A percentile compares a stretch with the other conserved stretches of the same genome.
Conservation (phyloP, 2,329 filamentous ascomycete species). For the Ophiostoma quercus region DNA sequence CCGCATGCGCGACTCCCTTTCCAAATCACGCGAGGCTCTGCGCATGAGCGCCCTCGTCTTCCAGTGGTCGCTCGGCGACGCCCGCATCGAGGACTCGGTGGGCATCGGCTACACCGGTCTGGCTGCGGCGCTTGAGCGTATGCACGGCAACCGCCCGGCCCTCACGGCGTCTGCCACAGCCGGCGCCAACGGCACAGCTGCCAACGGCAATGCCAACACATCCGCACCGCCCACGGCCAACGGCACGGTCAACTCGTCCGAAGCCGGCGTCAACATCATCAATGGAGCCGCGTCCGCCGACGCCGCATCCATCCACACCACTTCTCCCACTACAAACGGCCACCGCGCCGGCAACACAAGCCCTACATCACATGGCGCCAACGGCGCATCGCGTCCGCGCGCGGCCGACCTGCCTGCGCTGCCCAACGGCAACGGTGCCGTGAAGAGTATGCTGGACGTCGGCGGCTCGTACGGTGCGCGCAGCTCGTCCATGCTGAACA, state of each 20-base stretch:
- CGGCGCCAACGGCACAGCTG: background rate
- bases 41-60: conserved; percentile 61
- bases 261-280: conserved; percentile 2
- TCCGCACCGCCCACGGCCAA: conserved; percentile 9
- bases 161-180: conserved; percentile 15
- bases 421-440: background rate
- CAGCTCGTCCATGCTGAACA: conserved; percentile 17
- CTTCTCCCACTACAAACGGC: background rate
- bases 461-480: conserved; percentile 14
- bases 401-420: background rate
- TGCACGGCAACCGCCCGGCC: conserved; percentile 36
- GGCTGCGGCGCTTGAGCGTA: conserved; percentile 56
- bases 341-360: background rate
- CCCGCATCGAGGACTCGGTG: conserved; percentile 53
- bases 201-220: background rate
- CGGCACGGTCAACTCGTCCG: conserved; percentile 15
- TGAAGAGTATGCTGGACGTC: conserved; percentile 23
- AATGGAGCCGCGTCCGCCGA: background rate
- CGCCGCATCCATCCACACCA: background rate
- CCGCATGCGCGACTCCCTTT: conserved; percentile 53
- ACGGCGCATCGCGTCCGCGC: background rate
- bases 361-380: background rate
- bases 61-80: conserved; percentile 58
- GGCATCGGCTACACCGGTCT: conserved; percentile 65
- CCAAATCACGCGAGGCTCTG: conserved; percentile 55